Percentiles rank a stretch among this genome's conserved stretches.
phyloP scores from a whole-genome alignment of 164 flowering plant genomes.

The Stephania japonica region DNA sequence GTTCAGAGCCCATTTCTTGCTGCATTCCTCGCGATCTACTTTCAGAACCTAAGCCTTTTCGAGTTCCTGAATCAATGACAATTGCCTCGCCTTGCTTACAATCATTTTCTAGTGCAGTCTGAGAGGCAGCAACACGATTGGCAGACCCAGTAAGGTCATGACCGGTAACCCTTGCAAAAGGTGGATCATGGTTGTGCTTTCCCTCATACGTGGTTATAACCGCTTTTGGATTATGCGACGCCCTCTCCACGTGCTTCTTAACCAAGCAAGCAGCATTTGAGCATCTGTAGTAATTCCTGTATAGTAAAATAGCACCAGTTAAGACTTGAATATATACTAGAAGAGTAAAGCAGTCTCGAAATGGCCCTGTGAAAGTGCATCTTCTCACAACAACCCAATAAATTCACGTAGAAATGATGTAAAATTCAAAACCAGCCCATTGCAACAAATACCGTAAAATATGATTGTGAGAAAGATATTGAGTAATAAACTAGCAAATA shows the following conservation, averaged over 20 bases:
- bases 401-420: background rate
- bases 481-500: no score
- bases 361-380: background rate
- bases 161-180: constrained; percentile 49
- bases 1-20: constrained; percentile 15
- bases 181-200: constrained; percentile 91
- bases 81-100: constrained; percentile 35
- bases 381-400: background rate
- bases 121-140: background rate
- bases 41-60: constrained; percentile 40
- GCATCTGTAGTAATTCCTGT: constrained; percentile 97
- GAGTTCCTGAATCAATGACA: constrained; percentile 73
- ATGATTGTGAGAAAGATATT: no score
- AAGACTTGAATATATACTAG: background rate
- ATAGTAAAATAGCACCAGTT: background rate
- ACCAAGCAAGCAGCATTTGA: constrained; percentile 80
- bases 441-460: no score
- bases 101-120: background rate
- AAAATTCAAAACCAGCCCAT: background rate
- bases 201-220: constrained; percentile 94
- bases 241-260: constrained; percentile 91
- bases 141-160: constrained; percentile 45
- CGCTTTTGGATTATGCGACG: constrained; percentile 85
- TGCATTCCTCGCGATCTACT: constrained; percentile 32
- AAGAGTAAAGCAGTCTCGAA: background rate